phyloP scores from a whole-genome alignment of 2,329 filamentous ascomycete species.

The Diaporthe helianthi region DNA sequence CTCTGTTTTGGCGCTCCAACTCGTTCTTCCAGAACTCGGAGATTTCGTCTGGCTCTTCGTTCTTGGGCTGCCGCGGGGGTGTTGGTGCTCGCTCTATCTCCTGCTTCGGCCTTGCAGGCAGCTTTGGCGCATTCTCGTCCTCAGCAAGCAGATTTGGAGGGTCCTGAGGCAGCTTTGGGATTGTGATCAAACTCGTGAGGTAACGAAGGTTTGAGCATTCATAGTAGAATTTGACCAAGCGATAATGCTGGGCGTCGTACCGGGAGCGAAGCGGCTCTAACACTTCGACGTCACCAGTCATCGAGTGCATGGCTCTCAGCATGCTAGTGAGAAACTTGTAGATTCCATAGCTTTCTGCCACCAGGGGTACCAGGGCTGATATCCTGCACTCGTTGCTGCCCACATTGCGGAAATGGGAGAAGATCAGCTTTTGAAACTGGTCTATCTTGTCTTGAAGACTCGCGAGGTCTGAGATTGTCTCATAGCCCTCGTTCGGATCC shows the following conservation, averaged over 20 bases:
- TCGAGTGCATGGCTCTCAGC: conserved; percentile 96
- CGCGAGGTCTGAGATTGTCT: conserved; percentile 97
- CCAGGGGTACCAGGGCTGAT: conserved; percentile 88
- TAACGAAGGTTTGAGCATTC: conserved; percentile 98
- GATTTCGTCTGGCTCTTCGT: conserved; percentile 90
- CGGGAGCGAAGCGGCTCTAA: conserved; percentile 85
- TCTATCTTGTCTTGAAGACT: conserved; percentile 97
- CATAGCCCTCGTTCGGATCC: conserved; percentile 96
- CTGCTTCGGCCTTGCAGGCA: conserved; percentile 82
- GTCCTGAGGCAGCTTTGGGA: conserved; percentile 94
- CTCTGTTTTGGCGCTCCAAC: conserved; percentile 86
- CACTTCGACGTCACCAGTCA: conserved; percentile 92
- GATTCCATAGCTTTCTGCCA: conserved; percentile 98
- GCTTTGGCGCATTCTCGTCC: conserved; percentile 81
- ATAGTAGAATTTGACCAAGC: conserved; percentile 97
- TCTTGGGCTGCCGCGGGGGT: conserved; percentile 70
- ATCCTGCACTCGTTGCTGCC: conserved; percentile 97
- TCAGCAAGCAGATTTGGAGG: conserved; percentile 88
- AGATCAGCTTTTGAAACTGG: conserved; percentile 97
- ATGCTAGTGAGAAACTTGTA: conserved; percentile 99
- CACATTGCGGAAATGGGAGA: conserved; percentile 91
- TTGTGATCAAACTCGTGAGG: conserved; percentile 92
- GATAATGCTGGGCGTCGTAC: conserved; percentile 96
- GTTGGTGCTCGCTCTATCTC: conserved; percentile 74
- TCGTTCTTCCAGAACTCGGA: conserved; percentile 98